phyloP scores from a whole-genome alignment of 2,329 filamentous ascomycete species.

The Alternaria consortialis region DNA sequence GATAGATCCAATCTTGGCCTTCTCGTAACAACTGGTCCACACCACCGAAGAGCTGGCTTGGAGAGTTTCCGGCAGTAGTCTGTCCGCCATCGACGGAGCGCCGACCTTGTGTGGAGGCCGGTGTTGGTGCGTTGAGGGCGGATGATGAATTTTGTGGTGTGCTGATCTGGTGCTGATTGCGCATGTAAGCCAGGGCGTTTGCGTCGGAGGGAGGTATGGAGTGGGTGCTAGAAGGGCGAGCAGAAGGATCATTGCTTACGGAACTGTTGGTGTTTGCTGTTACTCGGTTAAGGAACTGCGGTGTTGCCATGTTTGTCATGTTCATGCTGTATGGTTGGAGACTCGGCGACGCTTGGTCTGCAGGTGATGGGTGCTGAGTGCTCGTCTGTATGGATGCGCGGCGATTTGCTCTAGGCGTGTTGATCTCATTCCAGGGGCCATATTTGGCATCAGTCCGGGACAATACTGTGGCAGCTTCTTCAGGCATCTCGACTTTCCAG shows the following conservation, averaged over 20 bases:
- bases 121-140: constrained; percentile 33
- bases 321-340: constrained; percentile 45
- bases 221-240: constrained; percentile 40
- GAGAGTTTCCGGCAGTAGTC: constrained; percentile 50
- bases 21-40: constrained; percentile 69
- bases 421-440: constrained; percentile 64
- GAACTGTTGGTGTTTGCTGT: constrained; percentile 30
- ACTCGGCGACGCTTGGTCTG: constrained; percentile 33
- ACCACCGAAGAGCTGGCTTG: constrained; percentile 65
- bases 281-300: constrained; percentile 35
- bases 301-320: constrained; percentile 34
- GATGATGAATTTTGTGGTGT: constrained; percentile 22
- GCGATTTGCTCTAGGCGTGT: constrained; percentile 35
- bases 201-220: constrained; percentile 45
- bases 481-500: constrained; percentile 87
- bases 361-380: constrained; percentile 30
- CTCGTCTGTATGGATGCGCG: constrained; percentile 26
- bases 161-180: constrained; percentile 38
- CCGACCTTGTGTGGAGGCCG: constrained; percentile 35
- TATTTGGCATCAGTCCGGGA: constrained; percentile 81
- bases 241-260: constrained; percentile 34
- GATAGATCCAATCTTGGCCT: constrained; percentile 68
- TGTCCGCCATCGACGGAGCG: constrained; percentile 39
- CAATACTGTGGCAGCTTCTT: constrained; percentile 81
- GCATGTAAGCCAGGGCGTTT: constrained; percentile 42